Percentiles rank a stretch among this genome's conserved stretches.
These are phyloP conservation scores for Naematelia encephala DNA, from an alignment of 768 basidiomycete species.

Conservation along the genomic window DNA sequence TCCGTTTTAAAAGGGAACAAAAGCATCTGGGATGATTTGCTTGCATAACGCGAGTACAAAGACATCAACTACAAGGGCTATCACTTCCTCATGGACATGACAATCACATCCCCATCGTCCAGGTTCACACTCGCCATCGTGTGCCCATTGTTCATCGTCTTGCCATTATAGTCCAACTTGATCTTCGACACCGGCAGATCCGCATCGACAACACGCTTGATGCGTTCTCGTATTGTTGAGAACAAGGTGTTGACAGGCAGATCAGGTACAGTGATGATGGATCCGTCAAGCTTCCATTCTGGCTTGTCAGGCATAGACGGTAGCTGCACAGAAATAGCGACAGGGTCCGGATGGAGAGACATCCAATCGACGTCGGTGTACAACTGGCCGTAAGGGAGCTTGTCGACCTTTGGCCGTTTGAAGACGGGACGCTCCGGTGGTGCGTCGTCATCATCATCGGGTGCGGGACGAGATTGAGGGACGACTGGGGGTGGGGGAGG, in stretches of 20 bases:
- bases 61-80: conserved; percentile 4
- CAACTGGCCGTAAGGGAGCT: conserved; percentile 74
- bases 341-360: conserved; percentile 83
- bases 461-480: conserved; percentile 61
- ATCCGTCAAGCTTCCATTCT: conserved; percentile 89
- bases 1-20: no score
- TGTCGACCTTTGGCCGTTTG: conserved; percentile 82
- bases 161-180: conserved; percentile 71
- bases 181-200: conserved; percentile 76
- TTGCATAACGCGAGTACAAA: no score
- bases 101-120: conserved; percentile 82
- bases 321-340: conserved; percentile 78
- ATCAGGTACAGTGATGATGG: conserved; percentile 70
- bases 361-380: conserved; percentile 75
- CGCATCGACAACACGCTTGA: conserved; percentile 72
- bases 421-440: conserved; percentile 70
- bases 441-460: conserved; percentile 57
- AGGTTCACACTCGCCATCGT: conserved; percentile 84
- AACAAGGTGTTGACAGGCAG: conserved; percentile 79
- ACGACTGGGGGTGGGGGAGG: conserved; percentile 43
- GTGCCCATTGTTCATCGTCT: conserved; percentile 80
- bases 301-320: conserved; percentile 77
- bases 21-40: no score
- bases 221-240: conserved; percentile 84
- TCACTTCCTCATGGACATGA: conserved; percentile 71